These are phyloP conservation scores for Zanthoxylum bungeanum DNA, from an alignment of 345 rosid genomes.

Conservation along the genomic window DNA sequence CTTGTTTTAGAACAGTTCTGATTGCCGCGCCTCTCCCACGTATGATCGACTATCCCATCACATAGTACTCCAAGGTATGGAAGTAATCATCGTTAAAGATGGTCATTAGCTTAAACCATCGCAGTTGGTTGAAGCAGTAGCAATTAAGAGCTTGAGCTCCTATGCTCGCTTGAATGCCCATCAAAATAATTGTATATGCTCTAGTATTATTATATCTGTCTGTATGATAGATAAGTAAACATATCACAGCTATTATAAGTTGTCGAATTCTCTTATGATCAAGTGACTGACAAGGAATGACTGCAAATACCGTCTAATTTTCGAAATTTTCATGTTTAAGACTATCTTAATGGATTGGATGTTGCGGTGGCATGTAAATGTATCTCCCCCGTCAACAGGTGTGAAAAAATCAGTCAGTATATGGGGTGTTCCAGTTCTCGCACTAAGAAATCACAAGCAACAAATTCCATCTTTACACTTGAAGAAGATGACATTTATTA, in stretches of 20 bases:
- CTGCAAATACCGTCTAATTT: too few relatives aligned
- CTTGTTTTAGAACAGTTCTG: slow-evolving; percentile 41
- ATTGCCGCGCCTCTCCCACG: neutral
- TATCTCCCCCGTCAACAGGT: neutral
- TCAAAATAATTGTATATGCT: neutral
- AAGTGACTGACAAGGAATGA: too few relatives aligned
- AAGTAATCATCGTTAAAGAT: neutral
- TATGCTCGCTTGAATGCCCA: neutral
- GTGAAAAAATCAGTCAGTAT: neutral
- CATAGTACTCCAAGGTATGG: neutral
- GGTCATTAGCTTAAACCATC: neutral
- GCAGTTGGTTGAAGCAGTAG: neutral
- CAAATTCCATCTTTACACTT: neutral
- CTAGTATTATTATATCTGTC: neutral
- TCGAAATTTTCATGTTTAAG: neutral
- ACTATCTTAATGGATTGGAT: neutral
- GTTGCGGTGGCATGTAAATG: neutral
- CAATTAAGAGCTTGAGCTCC: neutral
- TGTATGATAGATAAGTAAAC: neutral
- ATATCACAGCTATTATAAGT: neutral
- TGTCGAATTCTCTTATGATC: too few relatives aligned
- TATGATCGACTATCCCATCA: neutral
- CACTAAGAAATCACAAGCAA: neutral
- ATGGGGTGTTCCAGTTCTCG: neutral
- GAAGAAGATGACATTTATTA: neutral